Evolutionary conservation across 176 grass and related monocot genomes (phyloP).

Genomic region (Hordeum marinum): DNA sequence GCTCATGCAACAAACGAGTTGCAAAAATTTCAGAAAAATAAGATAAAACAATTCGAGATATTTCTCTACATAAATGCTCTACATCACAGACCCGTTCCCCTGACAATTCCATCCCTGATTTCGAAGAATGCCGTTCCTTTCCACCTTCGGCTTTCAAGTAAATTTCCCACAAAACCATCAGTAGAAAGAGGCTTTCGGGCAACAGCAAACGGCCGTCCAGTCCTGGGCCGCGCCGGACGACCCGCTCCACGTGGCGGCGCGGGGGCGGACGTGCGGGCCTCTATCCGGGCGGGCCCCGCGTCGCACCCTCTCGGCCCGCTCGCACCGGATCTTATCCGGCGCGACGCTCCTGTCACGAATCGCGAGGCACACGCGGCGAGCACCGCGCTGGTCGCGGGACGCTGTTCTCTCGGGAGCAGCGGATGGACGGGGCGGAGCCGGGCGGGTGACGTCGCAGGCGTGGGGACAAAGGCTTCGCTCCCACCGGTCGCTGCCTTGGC

Average conservation of each 20-base stretch:
- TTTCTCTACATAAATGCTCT: neutral
- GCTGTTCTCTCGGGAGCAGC: neutral
- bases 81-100: neutral
- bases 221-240: neutral
- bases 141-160: neutral
- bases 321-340: constrained; percentile 25
- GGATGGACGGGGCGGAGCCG: neutral
- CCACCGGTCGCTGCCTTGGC: neutral
- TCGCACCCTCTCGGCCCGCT: neutral
- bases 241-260: constrained; percentile 5
- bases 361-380: neutral
- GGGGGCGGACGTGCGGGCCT: neutral
- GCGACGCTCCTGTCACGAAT: neutral
- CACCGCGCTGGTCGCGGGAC: neutral
- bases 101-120: neutral
- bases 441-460: constrained; percentile 12
- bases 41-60: neutral
- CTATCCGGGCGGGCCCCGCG: neutral
- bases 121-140: neutral
- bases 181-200: neutral
- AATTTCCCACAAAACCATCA: neutral
- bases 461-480: constrained; percentile 3
- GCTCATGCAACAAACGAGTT: neutral
- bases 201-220: neutral
- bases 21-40: no score